Conservation (phyloP, 1,284 basidiomycete species). For the Neonothopanus nambi region DNA sequence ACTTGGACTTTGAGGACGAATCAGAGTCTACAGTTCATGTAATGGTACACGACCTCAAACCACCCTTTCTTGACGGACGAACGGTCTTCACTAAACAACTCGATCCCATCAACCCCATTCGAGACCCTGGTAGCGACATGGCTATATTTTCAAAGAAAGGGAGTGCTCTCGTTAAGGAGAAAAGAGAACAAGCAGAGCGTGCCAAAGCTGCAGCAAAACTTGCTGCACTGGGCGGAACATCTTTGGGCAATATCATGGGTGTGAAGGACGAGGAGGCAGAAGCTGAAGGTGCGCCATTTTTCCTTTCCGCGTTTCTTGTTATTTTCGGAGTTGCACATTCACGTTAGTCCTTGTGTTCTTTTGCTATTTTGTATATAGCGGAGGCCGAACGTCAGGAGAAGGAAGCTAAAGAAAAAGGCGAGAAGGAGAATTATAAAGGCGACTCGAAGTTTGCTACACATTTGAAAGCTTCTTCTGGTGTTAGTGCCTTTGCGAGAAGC, state of each 20-base stretch:
- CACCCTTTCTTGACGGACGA: slow-evolving; percentile 96
- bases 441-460: slow-evolving; percentile 97
- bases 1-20: slow-evolving; percentile 92
- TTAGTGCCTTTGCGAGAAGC: slow-evolving; percentile 80
- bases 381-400: slow-evolving; percentile 62
- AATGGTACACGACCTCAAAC: slow-evolving; percentile 95
- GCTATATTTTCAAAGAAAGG: slow-evolving; percentile 97
- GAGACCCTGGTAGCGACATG: slow-evolving; percentile 92
- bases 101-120: slow-evolving; percentile 96
- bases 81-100: slow-evolving; percentile 97
- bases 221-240: slow-evolving; percentile 89
- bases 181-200: slow-evolving; percentile 93
- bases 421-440: slow-evolving; percentile 81
- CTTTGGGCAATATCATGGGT: slow-evolving; percentile 96
- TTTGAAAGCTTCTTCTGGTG: slow-evolving; percentile 76
- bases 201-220: slow-evolving; percentile 96
- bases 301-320: slow-evolving; percentile 17
- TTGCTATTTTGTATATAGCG: slow-evolving; percentile 39
- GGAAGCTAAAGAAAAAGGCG: slow-evolving; percentile 53
- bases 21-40: slow-evolving; percentile 96
- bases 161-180: slow-evolving; percentile 89
- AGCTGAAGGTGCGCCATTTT: slow-evolving; percentile 67
- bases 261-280: slow-evolving; percentile 93
- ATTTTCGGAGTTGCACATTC: slow-evolving; percentile 70
- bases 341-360: slow-evolving; percentile 51